Base-by-base conservation (phyloP, 805 yeast species). In the Candida argentea region DNA sequence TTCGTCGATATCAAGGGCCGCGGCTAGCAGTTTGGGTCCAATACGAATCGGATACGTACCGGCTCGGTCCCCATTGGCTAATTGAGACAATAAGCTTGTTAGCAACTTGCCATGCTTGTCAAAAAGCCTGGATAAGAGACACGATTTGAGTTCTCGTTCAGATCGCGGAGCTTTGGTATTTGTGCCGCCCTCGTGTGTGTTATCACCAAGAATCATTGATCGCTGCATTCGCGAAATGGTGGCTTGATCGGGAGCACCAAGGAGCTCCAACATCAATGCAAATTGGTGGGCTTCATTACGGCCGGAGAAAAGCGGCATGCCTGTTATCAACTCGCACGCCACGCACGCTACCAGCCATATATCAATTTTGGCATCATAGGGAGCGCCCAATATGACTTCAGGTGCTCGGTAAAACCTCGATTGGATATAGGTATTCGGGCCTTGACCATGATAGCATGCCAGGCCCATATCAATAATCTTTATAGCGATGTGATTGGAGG, bases 381-480 rank as follows among this genome's bases (percentile, higher is more conserved):
- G 56, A 7, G 80, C 69, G 1, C 89, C 91, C 3, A 81, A 31
- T 7, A 76, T 54, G 4, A 81, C 77, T 44, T 81, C 93, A 0
- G 93, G 93, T 0, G 91, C 85, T 29, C 93, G 52, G 44, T 81
- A 81, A 40, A 73, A 81, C 27, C 93, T 50, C 1, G 89, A 80
- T 42, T 66, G 69, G 31, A 72, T 57, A 37, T 72, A 72, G 1
- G 75, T 62, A 33, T 55, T 70, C 2, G 66, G 50, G 3, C 65
- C 57, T 28, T 66, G 67, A 25, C 55, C 51, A 5, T 40, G 43
- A 11, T 46, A 48, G 37, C 80, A 69, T 0, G 83, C 72, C 0
- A 81, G 66, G 0, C 95, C 95, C 45, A 85, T 84, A 45, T 85
- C 95, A 30, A 85, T 80, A 18, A 85, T 63, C 41, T 80, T 83